These are phyloP conservation scores for Cymbomonas tetramitiformis DNA, from an alignment of 139 green algal species.

Conservation along the genomic window DNA sequence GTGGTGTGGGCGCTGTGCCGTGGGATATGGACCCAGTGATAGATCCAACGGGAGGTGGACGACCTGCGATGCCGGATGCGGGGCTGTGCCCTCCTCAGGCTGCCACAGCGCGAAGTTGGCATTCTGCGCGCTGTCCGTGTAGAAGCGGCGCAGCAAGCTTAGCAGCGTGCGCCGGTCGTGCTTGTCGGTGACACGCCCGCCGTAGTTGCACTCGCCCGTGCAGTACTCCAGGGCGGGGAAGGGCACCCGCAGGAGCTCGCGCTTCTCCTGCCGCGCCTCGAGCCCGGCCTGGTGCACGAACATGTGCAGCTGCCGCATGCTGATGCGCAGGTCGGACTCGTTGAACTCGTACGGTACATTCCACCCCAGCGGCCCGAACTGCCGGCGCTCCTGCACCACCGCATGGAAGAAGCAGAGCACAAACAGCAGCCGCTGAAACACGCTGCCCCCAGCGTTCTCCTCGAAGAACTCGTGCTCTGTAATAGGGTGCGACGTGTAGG, in stretches of 20 bases:
- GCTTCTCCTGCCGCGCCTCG: background rate
- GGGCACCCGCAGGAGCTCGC: slow-evolving; percentile 48
- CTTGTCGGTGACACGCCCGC: too few species aligned
- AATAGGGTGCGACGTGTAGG: slow-evolving; percentile 32
- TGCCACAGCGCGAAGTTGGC: too few species aligned
- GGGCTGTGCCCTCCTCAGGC: too few species aligned
- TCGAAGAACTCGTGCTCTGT: slow-evolving; percentile 42
- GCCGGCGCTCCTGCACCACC: slow-evolving; percentile 47
- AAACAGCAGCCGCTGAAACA: slow-evolving; percentile 50
- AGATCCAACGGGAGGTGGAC: too few species aligned
- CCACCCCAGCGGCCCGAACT: slow-evolving; percentile 61
- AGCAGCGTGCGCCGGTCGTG: too few species aligned
- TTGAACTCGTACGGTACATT: too few species aligned
- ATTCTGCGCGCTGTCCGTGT: too few species aligned
- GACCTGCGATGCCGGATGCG: too few species aligned
- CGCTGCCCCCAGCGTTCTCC: slow-evolving; percentile 32
- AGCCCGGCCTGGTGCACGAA: slow-evolving; percentile 61
- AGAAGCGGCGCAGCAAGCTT: too few species aligned
- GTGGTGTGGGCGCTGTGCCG: too few species aligned
- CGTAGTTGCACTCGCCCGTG: slow-evolving; percentile 58
- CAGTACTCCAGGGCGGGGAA: slow-evolving; percentile 49
- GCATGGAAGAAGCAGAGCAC: slow-evolving; percentile 53
- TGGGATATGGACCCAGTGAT: too few species aligned
- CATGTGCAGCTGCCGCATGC: slow-evolving; percentile 49
- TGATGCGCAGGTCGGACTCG: slow-evolving; percentile 54